phyloP scores from a whole-genome alignment of 2,329 filamentous ascomycete genomes.

The Colletotrichum sidae region DNA sequence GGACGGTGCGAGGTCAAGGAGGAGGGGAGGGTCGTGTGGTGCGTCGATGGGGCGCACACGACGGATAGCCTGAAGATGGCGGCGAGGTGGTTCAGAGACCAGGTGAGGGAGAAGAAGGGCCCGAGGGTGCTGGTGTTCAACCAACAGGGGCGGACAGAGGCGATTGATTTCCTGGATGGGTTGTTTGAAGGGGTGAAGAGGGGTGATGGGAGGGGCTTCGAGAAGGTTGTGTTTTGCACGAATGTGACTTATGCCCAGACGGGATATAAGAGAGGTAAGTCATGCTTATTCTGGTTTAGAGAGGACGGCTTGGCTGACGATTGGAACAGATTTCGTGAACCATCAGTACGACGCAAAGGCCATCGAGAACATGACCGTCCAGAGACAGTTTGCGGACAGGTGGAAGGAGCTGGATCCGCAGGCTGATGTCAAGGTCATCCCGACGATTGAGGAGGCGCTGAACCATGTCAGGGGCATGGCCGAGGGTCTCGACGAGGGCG shows the following conservation, averaged over 20 bases:
- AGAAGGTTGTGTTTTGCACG: slow-evolving; percentile 84
- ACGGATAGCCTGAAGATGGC: slow-evolving; percentile 83
- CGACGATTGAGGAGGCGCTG: slow-evolving; percentile 68
- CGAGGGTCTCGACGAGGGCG: slow-evolving; percentile 43
- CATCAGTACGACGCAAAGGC: slow-evolving; percentile 63
- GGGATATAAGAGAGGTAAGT: slow-evolving; percentile 58
- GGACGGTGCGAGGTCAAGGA: slow-evolving; percentile 80
- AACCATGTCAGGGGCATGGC: slow-evolving; percentile 42
- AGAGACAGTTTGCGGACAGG: slow-evolving; percentile 63
- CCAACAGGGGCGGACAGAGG: slow-evolving; percentile 72
- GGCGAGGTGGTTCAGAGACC: slow-evolving; percentile 84
- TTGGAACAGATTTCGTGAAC: slow-evolving; percentile 65
- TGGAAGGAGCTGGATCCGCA: slow-evolving; percentile 61
- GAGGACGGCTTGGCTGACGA: not conserved
- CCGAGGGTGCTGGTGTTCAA: slow-evolving; percentile 81
- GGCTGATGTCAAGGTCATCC: slow-evolving; percentile 58
- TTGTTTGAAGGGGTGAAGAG: slow-evolving; percentile 68
- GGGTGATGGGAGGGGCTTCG: slow-evolving; percentile 64
- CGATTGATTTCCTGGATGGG: slow-evolving; percentile 57
- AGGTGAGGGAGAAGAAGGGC: slow-evolving; percentile 46
- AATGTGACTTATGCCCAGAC: slow-evolving; percentile 71
- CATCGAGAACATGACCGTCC: slow-evolving; percentile 63
- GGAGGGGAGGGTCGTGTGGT: slow-evolving; percentile 70
- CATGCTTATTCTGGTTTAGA: slow-evolving; percentile 38
- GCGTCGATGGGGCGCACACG: slow-evolving; percentile 90